These are phyloP conservation scores for Gleditsia sinensis DNA, from an alignment of 306 rosid genomes.

Conservation along the genomic window DNA sequence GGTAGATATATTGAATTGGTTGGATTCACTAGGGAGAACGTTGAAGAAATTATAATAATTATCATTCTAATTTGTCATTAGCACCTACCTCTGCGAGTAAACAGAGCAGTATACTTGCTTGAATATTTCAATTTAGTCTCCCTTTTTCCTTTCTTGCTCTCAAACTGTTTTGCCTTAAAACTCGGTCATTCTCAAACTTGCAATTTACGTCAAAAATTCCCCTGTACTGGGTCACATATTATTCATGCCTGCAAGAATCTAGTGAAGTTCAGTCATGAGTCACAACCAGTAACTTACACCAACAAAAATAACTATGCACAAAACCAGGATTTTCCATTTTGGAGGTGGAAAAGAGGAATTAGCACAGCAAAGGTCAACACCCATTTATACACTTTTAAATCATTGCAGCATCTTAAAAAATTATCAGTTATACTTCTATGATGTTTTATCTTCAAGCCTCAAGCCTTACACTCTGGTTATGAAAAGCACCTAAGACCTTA, in stretches of 20 bases:
- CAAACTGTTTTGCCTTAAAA: conserved; percentile 34
- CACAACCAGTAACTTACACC: conserved; percentile 14
- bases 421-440: too few relatives aligned
- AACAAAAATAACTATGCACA: not conserved
- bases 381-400: too few relatives aligned
- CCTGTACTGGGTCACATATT: conserved; percentile 73
- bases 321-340: too few relatives aligned
- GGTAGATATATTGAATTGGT: conserved; percentile 16
- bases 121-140: conserved; percentile 44
- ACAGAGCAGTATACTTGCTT: conserved; percentile 67
- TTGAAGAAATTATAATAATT: conserved; percentile 66
- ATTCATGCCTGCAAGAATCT: conserved; percentile 70
- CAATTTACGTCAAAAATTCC: conserved; percentile 73
- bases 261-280: conserved; percentile 24
- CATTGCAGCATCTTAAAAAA: too few relatives aligned
- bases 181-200: conserved; percentile 48
- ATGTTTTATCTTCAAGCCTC: too few relatives aligned
- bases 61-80: conserved; percentile 62
- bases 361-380: too few relatives aligned
- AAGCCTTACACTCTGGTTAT: too few relatives aligned
- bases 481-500: too few relatives aligned
- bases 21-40: conserved; percentile 63
- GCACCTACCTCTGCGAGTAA: conserved; percentile 76
- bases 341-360: too few relatives aligned
- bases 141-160: conserved; percentile 45